These are phyloP conservation scores for Cornus suecica DNA, from an alignment of 148 eudicot genomes.

Conservation along the genomic window DNA sequence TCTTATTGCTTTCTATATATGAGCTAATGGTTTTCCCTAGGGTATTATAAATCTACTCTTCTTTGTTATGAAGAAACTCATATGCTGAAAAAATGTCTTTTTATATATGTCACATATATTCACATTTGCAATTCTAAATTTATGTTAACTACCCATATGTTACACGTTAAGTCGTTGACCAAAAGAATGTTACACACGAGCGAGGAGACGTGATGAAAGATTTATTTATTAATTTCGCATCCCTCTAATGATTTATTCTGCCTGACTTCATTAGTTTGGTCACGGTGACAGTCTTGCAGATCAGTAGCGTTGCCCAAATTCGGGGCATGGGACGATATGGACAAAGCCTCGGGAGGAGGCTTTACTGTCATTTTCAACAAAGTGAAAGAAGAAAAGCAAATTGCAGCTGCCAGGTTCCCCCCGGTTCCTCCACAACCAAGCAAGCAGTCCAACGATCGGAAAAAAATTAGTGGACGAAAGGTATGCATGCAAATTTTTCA, in stretches of 20 bases:
- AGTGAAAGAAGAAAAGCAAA: slow-evolving; percentile 49
- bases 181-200: too few species aligned
- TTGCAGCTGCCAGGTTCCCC: slow-evolving; percentile 33
- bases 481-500: not conserved
- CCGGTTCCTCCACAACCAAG: slow-evolving; percentile 14
- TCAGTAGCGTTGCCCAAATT: slow-evolving; percentile 47
- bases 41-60: not conserved
- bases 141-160: too few species aligned
- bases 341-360: slow-evolving; percentile 37
- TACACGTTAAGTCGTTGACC: too few species aligned
- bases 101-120: too few species aligned
- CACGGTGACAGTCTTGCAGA: slow-evolving; percentile 20
- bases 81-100: not conserved
- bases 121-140: too few species aligned
- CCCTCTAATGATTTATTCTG: too few species aligned
- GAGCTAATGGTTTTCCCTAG: not conserved
- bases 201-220: too few species aligned
- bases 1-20: not conserved
- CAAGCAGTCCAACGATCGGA: slow-evolving; percentile 13
- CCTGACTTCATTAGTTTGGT: not conserved
- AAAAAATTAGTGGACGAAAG: slow-evolving; percentile 16
- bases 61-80: not conserved
- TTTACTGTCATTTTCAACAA: slow-evolving; percentile 47
- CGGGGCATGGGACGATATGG: slow-evolving; percentile 46
- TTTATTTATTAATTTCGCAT: too few species aligned